A percentile compares a stretch with the other conserved stretches of the same genome.
Conservation (phyloP, 345 rosid species). For the Pseudoturritis turrita region DNA sequence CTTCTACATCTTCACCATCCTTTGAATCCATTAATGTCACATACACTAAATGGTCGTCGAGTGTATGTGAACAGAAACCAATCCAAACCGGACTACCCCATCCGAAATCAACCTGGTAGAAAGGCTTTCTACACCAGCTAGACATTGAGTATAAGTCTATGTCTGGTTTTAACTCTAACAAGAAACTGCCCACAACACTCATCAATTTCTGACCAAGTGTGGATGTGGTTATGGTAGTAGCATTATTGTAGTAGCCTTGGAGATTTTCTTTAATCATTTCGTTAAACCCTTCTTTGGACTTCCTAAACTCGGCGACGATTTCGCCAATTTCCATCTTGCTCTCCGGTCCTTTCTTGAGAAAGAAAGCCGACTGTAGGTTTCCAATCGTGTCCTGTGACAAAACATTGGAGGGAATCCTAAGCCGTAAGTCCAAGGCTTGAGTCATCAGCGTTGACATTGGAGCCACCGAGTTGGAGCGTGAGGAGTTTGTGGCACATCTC, state of each 20-base stretch:
- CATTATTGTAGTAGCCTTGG: neutral
- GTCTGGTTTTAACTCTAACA: neutral
- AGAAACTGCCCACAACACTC: neutral
- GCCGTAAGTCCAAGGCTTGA: neutral
- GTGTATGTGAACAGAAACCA: no score
- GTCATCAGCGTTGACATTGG: neutral
- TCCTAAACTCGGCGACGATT: conserved; percentile 17
- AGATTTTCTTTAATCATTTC: neutral
- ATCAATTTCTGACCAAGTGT: neutral
- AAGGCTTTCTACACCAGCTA: conserved; percentile 40
- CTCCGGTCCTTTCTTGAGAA: neutral
- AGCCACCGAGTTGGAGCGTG: neutral
- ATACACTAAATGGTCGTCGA: no score
- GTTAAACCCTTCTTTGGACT: neutral
- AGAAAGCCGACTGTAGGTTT: neutral
- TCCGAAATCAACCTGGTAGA: conserved; percentile 43
- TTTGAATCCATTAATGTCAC: no score
- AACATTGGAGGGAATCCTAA: neutral
- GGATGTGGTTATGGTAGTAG: no score
- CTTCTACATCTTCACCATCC: no score
- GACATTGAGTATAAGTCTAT: conserved; percentile 20
- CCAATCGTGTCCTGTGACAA: neutral
- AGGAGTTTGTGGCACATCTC: neutral
- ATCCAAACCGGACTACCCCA: no score
- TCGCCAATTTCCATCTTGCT: neutral